Percentiles rank a stretch among this genome's conserved stretches.
Conservation (phyloP, 202 grass and related monocot genomes). For the Schoenoplectus tabernaemontani region DNA sequence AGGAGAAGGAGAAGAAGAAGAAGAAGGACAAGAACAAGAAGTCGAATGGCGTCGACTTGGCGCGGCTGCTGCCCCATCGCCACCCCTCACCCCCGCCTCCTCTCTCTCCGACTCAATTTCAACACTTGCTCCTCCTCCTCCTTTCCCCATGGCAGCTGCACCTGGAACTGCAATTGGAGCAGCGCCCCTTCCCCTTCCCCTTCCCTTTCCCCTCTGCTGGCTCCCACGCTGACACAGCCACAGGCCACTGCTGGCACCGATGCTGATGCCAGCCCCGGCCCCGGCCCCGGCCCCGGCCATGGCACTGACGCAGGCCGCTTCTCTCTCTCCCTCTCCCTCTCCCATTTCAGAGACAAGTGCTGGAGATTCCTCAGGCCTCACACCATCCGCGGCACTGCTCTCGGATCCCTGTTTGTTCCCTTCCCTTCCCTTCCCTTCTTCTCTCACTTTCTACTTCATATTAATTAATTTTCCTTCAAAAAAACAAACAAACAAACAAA, state of each 20-base stretch:
- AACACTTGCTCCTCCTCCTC: too few species aligned
- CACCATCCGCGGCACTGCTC: conserved; percentile 86
- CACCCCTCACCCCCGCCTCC: background rate
- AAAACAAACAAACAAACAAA: too few species aligned
- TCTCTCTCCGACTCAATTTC: too few species aligned
- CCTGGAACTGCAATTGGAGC: too few species aligned
- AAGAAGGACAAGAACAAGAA: too few species aligned
- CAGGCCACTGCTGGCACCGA: too few species aligned
- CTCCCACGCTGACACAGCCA: too few species aligned
- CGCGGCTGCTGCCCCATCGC: background rate
- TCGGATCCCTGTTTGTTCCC: conserved; percentile 66
- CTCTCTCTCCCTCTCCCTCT: conserved; percentile 36
- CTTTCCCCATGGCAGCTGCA: too few species aligned
- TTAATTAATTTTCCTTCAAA: too few species aligned
- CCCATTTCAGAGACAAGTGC: conserved; percentile 57
- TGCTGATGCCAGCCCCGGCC: too few species aligned
- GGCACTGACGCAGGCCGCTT: conserved; percentile 28
- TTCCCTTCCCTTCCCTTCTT: background rate
- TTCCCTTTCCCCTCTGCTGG: too few species aligned
- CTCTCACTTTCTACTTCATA: background rate
- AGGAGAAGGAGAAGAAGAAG: background rate
- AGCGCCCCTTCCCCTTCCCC: too few species aligned
- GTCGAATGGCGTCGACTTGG: background rate
- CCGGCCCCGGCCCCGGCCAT: conserved; percentile 32
- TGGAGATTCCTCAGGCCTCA: conserved; percentile 98